Evolutionary conservation across 192 early-diverging fungal genomes (phyloP).

Genomic region (Physocladia obscura): DNA sequence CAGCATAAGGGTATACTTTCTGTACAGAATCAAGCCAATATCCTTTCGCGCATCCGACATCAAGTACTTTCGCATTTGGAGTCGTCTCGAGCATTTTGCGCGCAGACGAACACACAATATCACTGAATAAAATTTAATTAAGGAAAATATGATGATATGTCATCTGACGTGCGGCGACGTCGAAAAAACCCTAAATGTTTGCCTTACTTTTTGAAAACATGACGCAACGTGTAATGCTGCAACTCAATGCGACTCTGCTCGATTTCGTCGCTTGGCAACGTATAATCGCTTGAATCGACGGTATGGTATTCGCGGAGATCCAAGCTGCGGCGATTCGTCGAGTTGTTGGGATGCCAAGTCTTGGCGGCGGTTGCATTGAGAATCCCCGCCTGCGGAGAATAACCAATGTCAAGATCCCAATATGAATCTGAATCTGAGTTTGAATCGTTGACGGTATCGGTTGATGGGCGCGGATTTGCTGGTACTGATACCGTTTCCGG

Average conservation of each 20-base stretch:
- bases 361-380: no score
- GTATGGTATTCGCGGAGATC: not conserved
- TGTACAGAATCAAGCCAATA: not conserved
- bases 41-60: slow-evolving; percentile 1
- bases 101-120: not conserved
- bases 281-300: not conserved
- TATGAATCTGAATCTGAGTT: no score
- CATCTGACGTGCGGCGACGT: no score
- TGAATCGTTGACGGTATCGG: no score
- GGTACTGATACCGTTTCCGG: no score
- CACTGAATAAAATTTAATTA: not conserved
- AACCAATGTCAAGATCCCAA: no score
- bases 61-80: not conserved
- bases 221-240: not conserved
- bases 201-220: not conserved
- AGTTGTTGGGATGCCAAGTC: not conserved
- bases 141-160: not conserved
- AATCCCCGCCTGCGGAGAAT: no score
- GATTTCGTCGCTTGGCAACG: not conserved
- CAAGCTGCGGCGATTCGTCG: not conserved
- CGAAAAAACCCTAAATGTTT: no score
- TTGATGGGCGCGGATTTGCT: no score
- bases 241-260: not conserved
- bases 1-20: not conserved
- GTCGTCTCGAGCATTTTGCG: not conserved